Conservation (phyloP, 2,329 filamentous ascomycete species). For the Pezicula neosporulosa region DNA sequence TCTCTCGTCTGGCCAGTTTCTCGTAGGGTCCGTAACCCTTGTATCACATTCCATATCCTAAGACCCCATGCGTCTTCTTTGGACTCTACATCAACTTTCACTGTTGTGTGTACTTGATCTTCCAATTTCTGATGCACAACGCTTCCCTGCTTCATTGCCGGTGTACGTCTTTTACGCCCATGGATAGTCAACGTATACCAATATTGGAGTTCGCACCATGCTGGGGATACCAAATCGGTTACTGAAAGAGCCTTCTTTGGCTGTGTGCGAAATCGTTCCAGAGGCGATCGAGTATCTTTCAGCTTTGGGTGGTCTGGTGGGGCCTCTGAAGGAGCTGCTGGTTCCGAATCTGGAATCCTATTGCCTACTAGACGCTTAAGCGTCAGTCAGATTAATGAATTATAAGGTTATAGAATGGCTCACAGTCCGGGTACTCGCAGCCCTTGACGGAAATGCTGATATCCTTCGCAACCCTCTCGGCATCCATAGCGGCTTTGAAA, state of each 20-base stretch:
- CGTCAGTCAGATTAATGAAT: slow-evolving; percentile 55
- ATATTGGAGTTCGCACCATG: slow-evolving; percentile 96
- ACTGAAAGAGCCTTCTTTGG: slow-evolving; percentile 81
- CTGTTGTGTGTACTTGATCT: slow-evolving; percentile 76
- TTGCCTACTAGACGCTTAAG: slow-evolving; percentile 59
- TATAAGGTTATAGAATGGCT: slow-evolving; percentile 16
- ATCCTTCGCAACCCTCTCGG: slow-evolving; percentile 21
- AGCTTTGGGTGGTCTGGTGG: background rate
- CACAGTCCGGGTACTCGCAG: slow-evolving; percentile 49
- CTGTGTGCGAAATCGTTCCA: slow-evolving; percentile 74
- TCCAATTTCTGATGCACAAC: slow-evolving; percentile 81
- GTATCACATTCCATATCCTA: slow-evolving; percentile 85
- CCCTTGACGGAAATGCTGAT: slow-evolving; percentile 22
- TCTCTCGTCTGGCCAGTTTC: slow-evolving; percentile 72
- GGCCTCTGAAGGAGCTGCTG: slow-evolving; percentile 1
- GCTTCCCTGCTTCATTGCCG: slow-evolving; percentile 80
- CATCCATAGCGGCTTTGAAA: slow-evolving; percentile 24
- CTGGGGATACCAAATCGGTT: slow-evolving; percentile 80
- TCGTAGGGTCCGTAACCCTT: slow-evolving; percentile 72
- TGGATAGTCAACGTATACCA: slow-evolving; percentile 79
- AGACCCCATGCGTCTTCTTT: slow-evolving; percentile 83
- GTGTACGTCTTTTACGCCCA: slow-evolving; percentile 71
- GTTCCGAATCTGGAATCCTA: slow-evolving; percentile 1
- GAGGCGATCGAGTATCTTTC: slow-evolving; percentile 53
- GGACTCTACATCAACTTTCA: slow-evolving; percentile 67